These are phyloP conservation scores for Tulasnella sp. DNA, from an alignment of 768 basidiomycete species.

Conservation along the genomic window DNA sequence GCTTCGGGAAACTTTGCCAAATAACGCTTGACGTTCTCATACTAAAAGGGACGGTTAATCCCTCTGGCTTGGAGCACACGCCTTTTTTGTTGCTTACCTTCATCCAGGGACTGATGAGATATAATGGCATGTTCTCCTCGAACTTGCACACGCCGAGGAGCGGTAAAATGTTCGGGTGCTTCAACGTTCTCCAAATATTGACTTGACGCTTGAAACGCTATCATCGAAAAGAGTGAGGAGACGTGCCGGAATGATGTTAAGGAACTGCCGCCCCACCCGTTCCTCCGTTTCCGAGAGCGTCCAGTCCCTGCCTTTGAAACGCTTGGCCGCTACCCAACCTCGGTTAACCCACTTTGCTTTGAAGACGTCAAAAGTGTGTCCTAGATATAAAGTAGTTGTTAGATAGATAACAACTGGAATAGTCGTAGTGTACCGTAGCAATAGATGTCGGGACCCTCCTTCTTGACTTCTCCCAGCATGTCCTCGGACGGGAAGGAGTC, in stretches of 20 bases:
- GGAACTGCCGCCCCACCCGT: background rate
- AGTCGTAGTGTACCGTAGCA: background rate
- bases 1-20: background rate
- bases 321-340: background rate
- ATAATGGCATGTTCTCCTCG: background rate
- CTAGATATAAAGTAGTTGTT: background rate
- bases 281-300: background rate
- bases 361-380: background rate
- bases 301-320: background rate
- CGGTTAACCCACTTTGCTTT: background rate
- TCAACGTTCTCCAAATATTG: background rate
- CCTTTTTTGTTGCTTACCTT: background rate
- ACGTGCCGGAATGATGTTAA: background rate
- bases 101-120: background rate
- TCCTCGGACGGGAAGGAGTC: background rate
- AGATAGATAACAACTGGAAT: background rate
- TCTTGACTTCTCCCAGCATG: background rate
- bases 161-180: background rate
- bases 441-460: background rate
- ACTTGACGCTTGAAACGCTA: background rate
- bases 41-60: background rate
- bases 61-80: background rate
- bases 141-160: background rate
- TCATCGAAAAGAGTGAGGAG: background rate
- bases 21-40: background rate